Evolutionary conservation across 129 eudicot species (phyloP), one percentile per base, ranked within the genome.

Genomic region (Dittrichia graveolens): DNA sequence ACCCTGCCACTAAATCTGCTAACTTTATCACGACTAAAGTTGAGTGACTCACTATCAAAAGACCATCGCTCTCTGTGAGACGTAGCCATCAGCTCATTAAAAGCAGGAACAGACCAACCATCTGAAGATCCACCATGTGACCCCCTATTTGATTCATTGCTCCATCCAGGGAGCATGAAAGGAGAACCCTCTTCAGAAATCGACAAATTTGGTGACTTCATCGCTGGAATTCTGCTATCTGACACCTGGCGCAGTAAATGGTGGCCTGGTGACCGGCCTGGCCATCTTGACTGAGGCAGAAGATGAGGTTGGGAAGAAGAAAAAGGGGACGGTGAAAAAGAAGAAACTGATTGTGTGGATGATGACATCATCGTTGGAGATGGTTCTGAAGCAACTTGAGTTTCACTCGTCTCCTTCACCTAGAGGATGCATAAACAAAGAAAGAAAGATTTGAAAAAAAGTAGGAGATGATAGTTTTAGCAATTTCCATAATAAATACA

Each of bases 11-110:
- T 82, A 34, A 68, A 68, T 81, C 86, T 75, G 67, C 65, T 75
- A 39, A 80, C 40, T 61, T 81, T 89, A 56, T 83, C 91, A 16
- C 78, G 84, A 43, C 58, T 70, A 37, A 85, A 79, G 74, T 85
- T 82, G 6, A 76, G 76, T 11, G 88, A 63, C 79, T 87, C 98
- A n/a, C 89, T 90, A 80, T 91, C 96, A 41, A 91, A 86, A 43
- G 99, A 95, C 95, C 92, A 83, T 74, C 88, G 75, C 72, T 86
- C 97, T 69, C 89, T 83, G 24, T 78, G 88, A 66, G 96, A 80
- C 9, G 79, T 58, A 9, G 90, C 75, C 79, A 81, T 80, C 72
- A 84, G 81, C 67, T 91, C 92, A 42, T 87, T 75, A 64, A 87
- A 87, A 45, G 79, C 80, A 49, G 89, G 95, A n/a, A 86, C 72